Base-by-base conservation (phyloP, 306 rosid genomes). In the Lablab purpureus region DNA sequence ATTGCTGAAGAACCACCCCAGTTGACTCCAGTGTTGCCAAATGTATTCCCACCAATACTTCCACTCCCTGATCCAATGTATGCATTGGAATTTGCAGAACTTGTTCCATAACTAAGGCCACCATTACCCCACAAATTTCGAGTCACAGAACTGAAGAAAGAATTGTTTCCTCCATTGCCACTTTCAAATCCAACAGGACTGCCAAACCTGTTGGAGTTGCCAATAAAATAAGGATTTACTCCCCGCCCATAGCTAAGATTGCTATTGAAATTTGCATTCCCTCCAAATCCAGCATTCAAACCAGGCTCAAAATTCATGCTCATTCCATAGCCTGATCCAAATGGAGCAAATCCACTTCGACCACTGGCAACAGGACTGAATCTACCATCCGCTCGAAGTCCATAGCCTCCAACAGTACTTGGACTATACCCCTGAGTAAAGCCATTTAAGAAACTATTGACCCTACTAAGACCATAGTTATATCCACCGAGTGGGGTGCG, bases 41-140 rank as follows among this genome's bases (percentile, higher is more conserved):
- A 91, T 28, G 90, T 55, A 66, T 76, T 88, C 79, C 94, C 97
- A 43, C 90, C 96, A 71, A 86, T 79, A 77, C 63, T 90, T 54
- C 97, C 98, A 60, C 90, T 85, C 73, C 97, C 94, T 0, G 97
- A 87, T 79, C 97, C 97, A 63, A 87, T 60, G 84, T 90, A 92
- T 27, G 93, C 88, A 82, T 56, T 93, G 71, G 93, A 85, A 51
- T 77, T 89, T 51, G 91, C 82, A 46, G 99, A 89, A 86, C 82
- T 86, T 65, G 94, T 69, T 51, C 91, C 92, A 75, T 92, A 88
- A 82, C 76, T 93, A 47, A 87, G 94, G 68, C 87, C 91, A 23
- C 97, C 96, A 84, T 80, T 88, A 11, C 92, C 99, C 99, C 99
- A 96, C 90, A 96, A 77, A 64, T 91, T 93, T 62, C 91, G 91